These are phyloP conservation scores for Cephaloascus fragrans DNA, from an alignment of 805 yeast genomes.

Conservation along the genomic window DNA sequence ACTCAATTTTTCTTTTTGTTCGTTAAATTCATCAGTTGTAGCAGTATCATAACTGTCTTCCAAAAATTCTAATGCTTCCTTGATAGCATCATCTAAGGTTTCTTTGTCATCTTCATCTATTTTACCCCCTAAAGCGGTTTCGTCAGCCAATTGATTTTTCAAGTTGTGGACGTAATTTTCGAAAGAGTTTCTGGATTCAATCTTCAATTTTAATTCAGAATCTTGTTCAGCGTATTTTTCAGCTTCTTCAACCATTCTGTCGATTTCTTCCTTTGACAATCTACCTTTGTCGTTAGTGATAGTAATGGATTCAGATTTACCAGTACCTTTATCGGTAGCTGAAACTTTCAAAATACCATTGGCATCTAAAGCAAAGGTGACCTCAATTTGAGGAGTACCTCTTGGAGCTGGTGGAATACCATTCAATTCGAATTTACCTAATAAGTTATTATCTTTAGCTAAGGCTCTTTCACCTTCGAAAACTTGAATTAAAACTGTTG, in stretches of 20 bases:
- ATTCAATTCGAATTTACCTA: conserved; percentile 79
- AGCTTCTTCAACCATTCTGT: conserved; percentile 96
- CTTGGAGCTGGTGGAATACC: conserved; percentile 89
- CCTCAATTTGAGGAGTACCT: conserved; percentile 88
- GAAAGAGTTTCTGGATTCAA: conserved; percentile 78
- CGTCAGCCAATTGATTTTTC: conserved; percentile 54
- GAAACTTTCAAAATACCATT: conserved; percentile 80
- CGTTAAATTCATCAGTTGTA: conserved; percentile 86
- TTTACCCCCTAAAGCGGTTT: conserved; percentile 61
- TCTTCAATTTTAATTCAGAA: conserved; percentile 69
- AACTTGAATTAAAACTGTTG: conserved; percentile 88
- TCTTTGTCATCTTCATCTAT: conserved; percentile 88
- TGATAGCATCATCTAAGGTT: conserved; percentile 75
- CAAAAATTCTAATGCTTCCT: conserved; percentile 80
- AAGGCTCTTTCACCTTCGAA: conserved; percentile 94
- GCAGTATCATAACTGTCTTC: conserved; percentile 84
- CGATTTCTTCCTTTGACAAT: conserved; percentile 87
- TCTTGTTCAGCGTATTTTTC: conserved; percentile 92
- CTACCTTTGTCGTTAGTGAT: conserved; percentile 93
- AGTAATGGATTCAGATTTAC: conserved; percentile 83
- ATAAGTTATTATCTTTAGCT: conserved; percentile 85
- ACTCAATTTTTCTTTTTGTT: conserved; percentile 76
- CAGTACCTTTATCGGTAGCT: conserved; percentile 91
- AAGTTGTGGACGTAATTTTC: conserved; percentile 84
- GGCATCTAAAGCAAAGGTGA: conserved; percentile 80